These are phyloP conservation scores for Nigrospora sphaerica DNA, from an alignment of 2,329 filamentous ascomycete genomes.

Conservation along the genomic window DNA sequence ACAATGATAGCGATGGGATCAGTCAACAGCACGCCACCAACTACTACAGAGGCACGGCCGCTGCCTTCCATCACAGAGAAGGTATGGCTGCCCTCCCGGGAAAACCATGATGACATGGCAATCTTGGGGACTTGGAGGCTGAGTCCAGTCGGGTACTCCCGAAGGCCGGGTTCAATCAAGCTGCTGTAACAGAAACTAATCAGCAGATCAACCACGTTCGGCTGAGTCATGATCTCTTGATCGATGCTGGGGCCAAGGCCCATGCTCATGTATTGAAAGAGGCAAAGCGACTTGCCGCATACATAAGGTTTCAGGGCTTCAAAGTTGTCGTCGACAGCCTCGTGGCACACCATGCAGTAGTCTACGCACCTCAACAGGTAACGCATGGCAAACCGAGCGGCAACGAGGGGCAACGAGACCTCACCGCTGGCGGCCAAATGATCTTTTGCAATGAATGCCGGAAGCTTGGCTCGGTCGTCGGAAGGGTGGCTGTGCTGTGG, in stretches of 20 bases:
- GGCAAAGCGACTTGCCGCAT: conserved; percentile 66
- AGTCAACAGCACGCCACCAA: conserved; percentile 6
- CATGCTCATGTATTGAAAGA: conserved; percentile 84
- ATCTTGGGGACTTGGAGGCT: conserved; percentile 19
- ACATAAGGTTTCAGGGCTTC: conserved; percentile 73
- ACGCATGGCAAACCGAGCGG: conserved; percentile 70
- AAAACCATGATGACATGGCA: background rate
- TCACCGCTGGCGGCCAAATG: conserved; percentile 20
- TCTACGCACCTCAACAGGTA: conserved; percentile 76
- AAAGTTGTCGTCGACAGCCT: conserved; percentile 55
- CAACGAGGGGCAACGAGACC: conserved; percentile 45
- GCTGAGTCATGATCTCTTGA: conserved; percentile 72
- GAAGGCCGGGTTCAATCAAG: conserved; percentile 26
- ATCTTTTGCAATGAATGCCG: conserved; percentile 20
- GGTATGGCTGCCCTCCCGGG: too few relatives aligned
- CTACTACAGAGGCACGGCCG: background rate
- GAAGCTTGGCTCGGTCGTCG: conserved; percentile 9
- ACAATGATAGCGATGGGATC: conserved; percentile 12
- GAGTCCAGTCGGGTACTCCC: conserved; percentile 35
- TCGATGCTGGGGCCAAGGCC: conserved; percentile 82
- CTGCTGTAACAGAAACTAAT: conserved; percentile 72
- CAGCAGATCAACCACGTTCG: conserved; percentile 77
- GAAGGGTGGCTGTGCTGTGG: too few relatives aligned
- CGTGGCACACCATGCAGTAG: conserved; percentile 82
- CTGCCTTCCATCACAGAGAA: too few relatives aligned